Conservation (phyloP, 2,329 filamentous ascomycete species). For the Rhynchosporium secalis region DNA sequence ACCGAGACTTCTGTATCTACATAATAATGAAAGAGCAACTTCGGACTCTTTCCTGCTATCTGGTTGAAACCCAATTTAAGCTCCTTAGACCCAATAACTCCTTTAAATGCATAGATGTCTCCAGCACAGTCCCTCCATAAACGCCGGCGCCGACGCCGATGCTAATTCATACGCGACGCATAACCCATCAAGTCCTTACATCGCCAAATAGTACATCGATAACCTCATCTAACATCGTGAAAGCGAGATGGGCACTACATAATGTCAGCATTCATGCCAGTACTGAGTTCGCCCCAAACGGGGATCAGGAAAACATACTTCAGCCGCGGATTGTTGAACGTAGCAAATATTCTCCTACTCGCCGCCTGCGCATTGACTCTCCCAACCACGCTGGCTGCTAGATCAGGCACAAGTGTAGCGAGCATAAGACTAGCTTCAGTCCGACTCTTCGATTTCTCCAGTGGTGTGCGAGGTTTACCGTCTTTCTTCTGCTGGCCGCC, state of each 20-base stretch:
- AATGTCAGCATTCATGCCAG: constrained; percentile 20
- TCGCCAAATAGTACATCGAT: constrained; percentile 41
- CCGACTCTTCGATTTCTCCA: constrained; percentile 76
- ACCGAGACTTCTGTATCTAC: too few relatives aligned
- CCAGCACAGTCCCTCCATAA: constrained; percentile 3
- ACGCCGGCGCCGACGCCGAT: constrained; percentile 5
- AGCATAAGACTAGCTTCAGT: constrained; percentile 88
- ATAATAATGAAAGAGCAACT: too few relatives aligned
- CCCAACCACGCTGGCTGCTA: constrained; percentile 91
- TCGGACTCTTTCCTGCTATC: too few relatives aligned
- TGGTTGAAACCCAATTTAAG: too few relatives aligned
- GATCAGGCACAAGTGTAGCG: constrained; percentile 83
- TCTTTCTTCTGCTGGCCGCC: constrained; percentile 56
- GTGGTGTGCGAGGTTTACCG: constrained; percentile 57
- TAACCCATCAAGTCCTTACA: constrained; percentile 25
- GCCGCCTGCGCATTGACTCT: constrained; percentile 88
- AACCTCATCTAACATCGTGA: constrained; percentile 42
- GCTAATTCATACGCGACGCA: neutral
- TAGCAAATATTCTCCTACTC: constrained; percentile 83
- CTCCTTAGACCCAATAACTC: constrained; percentile 3
- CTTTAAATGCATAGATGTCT: constrained; percentile 16
- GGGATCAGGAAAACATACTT: constrained; percentile 63
- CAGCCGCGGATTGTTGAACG: constrained; percentile 84
- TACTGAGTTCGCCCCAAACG: neutral
- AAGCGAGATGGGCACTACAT: constrained; percentile 40